Conservation (phyloP, 106 monocot genomes). For the Cymbidium sinense region DNA sequence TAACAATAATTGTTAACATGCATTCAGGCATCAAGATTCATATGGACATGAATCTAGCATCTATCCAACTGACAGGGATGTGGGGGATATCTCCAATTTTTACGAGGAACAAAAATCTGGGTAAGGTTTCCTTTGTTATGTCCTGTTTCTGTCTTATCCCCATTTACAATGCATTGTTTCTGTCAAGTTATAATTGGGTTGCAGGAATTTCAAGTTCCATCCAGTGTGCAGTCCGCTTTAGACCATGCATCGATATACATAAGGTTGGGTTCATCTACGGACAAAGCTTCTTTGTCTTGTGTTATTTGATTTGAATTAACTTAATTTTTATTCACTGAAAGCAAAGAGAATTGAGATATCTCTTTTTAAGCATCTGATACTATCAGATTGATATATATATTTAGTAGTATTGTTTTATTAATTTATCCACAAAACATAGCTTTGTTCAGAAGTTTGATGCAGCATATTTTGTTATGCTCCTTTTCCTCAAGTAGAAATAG, state of each 20-base stretch:
- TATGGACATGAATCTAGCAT: neutral
- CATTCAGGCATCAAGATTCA: neutral
- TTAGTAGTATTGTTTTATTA: neutral
- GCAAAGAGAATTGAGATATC: neutral
- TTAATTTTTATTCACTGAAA: neutral
- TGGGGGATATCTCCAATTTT: neutral
- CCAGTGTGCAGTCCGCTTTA: slow-evolving; percentile 32
- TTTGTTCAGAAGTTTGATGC: neutral
- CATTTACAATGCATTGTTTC: neutral
- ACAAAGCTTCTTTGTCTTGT: neutral
- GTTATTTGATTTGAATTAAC: neutral
- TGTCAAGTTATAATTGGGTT: neutral
- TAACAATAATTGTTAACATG: no score
- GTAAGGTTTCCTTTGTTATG: neutral
- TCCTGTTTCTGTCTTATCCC: neutral
- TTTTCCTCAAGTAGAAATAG: neutral
- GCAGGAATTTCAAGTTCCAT: slow-evolving; percentile 6
- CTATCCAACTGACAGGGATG: neutral
- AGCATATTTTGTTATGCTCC: neutral
- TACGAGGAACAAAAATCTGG: neutral
- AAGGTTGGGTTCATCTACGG: slow-evolving; percentile 21
- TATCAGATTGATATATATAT: neutral
- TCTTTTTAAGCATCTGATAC: neutral
- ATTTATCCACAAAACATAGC: neutral
- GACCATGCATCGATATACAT: slow-evolving; percentile 51